Base-by-base conservation (phyloP, 2,329 filamentous ascomycete species). In the Ceratocystis albifundus region DNA sequence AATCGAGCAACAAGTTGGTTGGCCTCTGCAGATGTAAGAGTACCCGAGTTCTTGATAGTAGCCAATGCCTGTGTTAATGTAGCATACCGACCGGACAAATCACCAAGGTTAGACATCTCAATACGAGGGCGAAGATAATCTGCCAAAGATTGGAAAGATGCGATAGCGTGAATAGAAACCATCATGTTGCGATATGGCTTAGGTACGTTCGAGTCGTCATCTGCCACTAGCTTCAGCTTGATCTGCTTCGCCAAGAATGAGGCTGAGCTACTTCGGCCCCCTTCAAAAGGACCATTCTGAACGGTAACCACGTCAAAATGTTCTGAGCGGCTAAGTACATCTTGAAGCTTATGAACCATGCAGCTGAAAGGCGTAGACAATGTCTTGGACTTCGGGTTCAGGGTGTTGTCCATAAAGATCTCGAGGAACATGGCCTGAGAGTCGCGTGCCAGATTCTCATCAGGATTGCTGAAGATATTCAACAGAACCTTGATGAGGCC, bases 281-380 rank as follows among this genome's bases (percentile, higher is more conserved):
- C 90, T 74, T 96, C 93, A 71, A 93, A 89, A 4, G 89, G 87
- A 71, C 95, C 96, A 69, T 96, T 89, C 74, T 96, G 90, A 66
- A 97, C 92, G 6, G 94, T 99, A 69, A 96, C 84, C 57, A 99
- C 93, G 74, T 99, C 94, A 72, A 97, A 99, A 78, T 97, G 92
- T 78, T 99, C 94, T 44, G 93, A 95, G 71, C 94, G 87, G 79
- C 94, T 99, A 66, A 99, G 83, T 67, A 99, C 79, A 77, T 99
- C 94, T 76, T 99, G 94, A 41, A 99, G 80, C 75, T 99, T 99
- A 74, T 92, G 88, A 50, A 96, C 87, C 74, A 99, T 81, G 64
- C 96, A 84, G 72, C 91, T 94, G 75, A 97, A 96, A 0, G 91
- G 87, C 0, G 93, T 96, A 0, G 85, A 82, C 2, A 89, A 86